Evolutionary conservation across 257 asterid genomes (phyloP).

Genomic region (Striga asiatica): DNA sequence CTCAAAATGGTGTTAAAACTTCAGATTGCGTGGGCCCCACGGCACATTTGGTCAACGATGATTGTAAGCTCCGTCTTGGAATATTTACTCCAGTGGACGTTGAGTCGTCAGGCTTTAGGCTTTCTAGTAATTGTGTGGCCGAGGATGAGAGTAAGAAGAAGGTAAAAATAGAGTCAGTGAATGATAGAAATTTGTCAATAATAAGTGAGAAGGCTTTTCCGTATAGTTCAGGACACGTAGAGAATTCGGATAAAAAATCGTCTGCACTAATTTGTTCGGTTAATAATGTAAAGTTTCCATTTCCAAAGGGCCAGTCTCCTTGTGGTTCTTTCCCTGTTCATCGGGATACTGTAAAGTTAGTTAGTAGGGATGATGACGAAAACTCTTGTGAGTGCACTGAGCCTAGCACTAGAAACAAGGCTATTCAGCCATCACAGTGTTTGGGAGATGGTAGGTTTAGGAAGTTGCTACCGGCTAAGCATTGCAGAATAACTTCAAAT

Average conservation of each 20-base stretch:
- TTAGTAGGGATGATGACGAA: slow-evolving; percentile 76
- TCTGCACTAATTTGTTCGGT: slow-evolving; percentile 50
- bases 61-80: slow-evolving; percentile 54
- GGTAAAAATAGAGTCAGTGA: slow-evolving; percentile 31
- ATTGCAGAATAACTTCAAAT: slow-evolving; percentile 35
- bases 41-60: slow-evolving; percentile 38
- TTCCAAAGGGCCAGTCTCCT: slow-evolving; percentile 32
- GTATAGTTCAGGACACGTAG: slow-evolving; percentile 24
- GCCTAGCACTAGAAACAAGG: slow-evolving; percentile 46
- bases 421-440: slow-evolving; percentile 30
- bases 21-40: slow-evolving; percentile 51
- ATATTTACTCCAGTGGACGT: slow-evolving; percentile 35
- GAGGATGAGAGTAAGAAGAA: slow-evolving; percentile 40
- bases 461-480: slow-evolving; percentile 44
- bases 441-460: slow-evolving; percentile 38
- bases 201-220: slow-evolving; percentile 17
- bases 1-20: slow-evolving; percentile 39
- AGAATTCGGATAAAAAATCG: slow-evolving; percentile 40
- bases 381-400: slow-evolving; percentile 57
- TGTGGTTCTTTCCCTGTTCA: slow-evolving; percentile 36
- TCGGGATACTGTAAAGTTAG: slow-evolving; percentile 63
- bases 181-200: slow-evolving; percentile 41
- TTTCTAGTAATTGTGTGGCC: slow-evolving; percentile 31
- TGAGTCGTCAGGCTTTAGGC: slow-evolving; percentile 45
- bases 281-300: slow-evolving; percentile 53